A percentile compares a stretch with the other conserved stretches of the same genome.
Evolutionary conservation across 352 stramenopile genomes (phyloP).

Genomic region (Pythium rishiriense): DNA sequence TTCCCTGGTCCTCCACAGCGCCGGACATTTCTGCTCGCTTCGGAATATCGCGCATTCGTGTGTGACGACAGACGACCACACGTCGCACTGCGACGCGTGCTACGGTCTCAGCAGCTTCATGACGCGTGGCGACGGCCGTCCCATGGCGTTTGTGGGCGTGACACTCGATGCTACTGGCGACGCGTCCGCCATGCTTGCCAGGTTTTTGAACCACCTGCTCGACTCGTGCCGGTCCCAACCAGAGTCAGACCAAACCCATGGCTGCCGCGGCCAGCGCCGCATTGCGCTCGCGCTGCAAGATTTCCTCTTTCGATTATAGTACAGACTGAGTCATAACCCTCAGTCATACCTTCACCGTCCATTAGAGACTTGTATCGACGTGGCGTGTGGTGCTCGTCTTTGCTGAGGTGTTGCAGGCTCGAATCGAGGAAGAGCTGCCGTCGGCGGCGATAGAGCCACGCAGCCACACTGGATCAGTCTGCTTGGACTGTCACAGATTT

Average conservation of each 20-base stretch:
- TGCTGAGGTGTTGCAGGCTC: no score
- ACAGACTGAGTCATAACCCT: no score
- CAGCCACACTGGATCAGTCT: no score
- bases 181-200: not conserved
- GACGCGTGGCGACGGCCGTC: not conserved
- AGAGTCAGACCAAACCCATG: not conserved
- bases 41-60: slow-evolving; percentile 6
- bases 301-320: not conserved
- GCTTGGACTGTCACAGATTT: no score
- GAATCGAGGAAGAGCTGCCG: no score
- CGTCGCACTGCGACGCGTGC: not conserved
- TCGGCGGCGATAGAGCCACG: no score
- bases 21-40: slow-evolving; percentile 9
- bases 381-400: no score
- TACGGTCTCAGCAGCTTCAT: slow-evolving; percentile 1
- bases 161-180: not conserved
- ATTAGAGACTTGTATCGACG: no score
- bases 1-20: not conserved
- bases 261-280: not conserved
- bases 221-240: not conserved
- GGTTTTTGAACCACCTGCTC: not conserved
- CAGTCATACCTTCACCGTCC: no score
- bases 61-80: not conserved
- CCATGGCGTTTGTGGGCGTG: not conserved
- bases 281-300: not conserved